Percentiles rank a stretch among this genome's conserved stretches.
These are phyloP conservation scores for Rhizomucor miehei DNA, from an alignment of 371 early-diverging fungal genomes.

Conservation along the genomic window DNA sequence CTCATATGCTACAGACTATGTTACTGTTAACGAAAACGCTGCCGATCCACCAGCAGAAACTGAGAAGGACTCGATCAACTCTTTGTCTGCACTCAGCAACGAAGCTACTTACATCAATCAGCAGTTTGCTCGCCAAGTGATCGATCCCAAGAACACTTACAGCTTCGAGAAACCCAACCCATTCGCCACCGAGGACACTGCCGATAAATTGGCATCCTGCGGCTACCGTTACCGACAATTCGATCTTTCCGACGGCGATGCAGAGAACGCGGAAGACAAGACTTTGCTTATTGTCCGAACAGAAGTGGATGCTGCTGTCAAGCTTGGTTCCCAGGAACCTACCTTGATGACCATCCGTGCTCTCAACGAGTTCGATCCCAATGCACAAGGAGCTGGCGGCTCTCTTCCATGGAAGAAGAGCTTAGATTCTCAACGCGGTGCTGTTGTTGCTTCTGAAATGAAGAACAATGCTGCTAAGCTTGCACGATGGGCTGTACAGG, in stretches of 20 bases:
- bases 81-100: conserved; percentile 77
- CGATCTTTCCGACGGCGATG: conserved; percentile 39
- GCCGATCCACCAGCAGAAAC: conserved; percentile 86
- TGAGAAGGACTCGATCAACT: conserved; percentile 90
- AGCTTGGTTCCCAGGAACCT: conserved; percentile 55
- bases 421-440: conserved; percentile 94
- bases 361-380: conserved; percentile 90
- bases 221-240: conserved; percentile 89
- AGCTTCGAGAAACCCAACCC: conserved; percentile 74
- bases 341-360: conserved; percentile 74
- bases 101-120: conserved; percentile 92
- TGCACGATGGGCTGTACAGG: conserved; percentile 92
- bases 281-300: conserved; percentile 82
- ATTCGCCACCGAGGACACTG: conserved; percentile 60
- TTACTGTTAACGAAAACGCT: conserved; percentile 95
- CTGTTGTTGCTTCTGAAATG: conserved; percentile 96
- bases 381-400: conserved; percentile 84
- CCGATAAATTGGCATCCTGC: conserved; percentile 64
- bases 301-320: conserved; percentile 82
- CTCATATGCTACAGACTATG: conserved; percentile 44
- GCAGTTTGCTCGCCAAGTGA: conserved; percentile 83
- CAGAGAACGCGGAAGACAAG: conserved; percentile 38
- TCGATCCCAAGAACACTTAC: conserved; percentile 54
- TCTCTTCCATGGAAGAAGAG: conserved; percentile 94
- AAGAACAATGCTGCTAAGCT: conserved; percentile 96